Evolutionary conservation across 2,329 filamentous ascomycete genomes (phyloP).

Genomic region (Neofusicoccum cordaticola): DNA sequence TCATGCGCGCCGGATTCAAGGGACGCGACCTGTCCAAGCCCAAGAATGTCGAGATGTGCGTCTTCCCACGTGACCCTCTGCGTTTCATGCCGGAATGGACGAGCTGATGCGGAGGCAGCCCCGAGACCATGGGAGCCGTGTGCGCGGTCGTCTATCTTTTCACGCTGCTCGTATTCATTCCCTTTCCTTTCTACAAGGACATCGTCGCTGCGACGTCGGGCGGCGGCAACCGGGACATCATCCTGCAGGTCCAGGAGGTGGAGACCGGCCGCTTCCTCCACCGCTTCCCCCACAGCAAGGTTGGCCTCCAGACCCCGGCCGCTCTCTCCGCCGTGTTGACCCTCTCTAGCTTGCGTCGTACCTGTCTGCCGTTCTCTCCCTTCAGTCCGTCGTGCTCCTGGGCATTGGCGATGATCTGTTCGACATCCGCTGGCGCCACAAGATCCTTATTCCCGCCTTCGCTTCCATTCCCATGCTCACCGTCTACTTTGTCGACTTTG

Average conservation of each 20-base stretch:
- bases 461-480: conserved; percentile 90
- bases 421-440: conserved; percentile 98
- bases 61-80: conserved; percentile 18
- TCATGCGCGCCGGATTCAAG: conserved; percentile 83
- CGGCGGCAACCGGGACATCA: conserved; percentile 85
- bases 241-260: conserved; percentile 68
- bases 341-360: conserved; percentile 77
- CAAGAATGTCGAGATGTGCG: conserved; percentile 70
- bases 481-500: conserved; percentile 98
- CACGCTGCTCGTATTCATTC: conserved; percentile 85
- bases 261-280: conserved; percentile 84
- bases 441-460: conserved; percentile 95
- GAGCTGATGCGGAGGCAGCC: conserved; percentile 45
- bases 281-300: conserved; percentile 91
- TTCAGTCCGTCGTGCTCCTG: conserved; percentile 86
- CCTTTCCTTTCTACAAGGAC: conserved; percentile 97
- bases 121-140: conserved; percentile 93
- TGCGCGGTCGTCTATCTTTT: conserved; percentile 91
- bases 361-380: conserved; percentile 86
- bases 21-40: conserved; percentile 84
- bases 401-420: conserved; percentile 95
- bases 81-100: conserved; percentile 7
- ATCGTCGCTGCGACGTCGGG: conserved; percentile 93
- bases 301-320: neutral
- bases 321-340: neutral